Conservation (phyloP, 2,329 filamentous ascomycete genomes). For the Aspergillus fructus region DNA sequence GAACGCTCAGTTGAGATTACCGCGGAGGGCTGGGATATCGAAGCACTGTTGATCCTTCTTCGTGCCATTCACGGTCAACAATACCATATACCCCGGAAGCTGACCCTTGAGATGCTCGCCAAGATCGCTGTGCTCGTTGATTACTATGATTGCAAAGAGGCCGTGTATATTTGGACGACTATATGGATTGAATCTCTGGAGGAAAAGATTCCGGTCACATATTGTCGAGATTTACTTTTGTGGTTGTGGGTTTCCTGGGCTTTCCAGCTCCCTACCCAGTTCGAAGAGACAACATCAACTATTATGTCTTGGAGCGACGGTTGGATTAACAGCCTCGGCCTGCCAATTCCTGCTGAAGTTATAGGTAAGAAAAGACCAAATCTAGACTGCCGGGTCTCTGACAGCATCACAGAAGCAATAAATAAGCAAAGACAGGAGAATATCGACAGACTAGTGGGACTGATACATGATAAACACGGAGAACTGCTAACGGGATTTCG, state of each 20-base stretch:
- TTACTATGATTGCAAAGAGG: constrained; percentile 24
- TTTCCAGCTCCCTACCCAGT: constrained; percentile 18
- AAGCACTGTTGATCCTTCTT: constrained; percentile 25
- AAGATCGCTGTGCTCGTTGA: constrained; percentile 24
- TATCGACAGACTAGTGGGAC: constrained; percentile 10
- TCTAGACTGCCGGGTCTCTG: constrained; percentile 1
- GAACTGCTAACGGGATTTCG: constrained; percentile 5
- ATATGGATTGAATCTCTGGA: constrained; percentile 19
- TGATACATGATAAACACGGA: constrained; percentile 13
- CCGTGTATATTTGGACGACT: constrained; percentile 13
- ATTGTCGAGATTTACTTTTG: constrained; percentile 7
- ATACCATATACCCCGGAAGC: constrained; percentile 11
- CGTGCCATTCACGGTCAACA: constrained; percentile 22
- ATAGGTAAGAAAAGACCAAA: constrained; percentile 14
- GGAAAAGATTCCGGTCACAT: constrained; percentile 5
- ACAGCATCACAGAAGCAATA: constrained; percentile 16
- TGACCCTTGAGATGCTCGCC: constrained; percentile 22
- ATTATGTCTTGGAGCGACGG: constrained; percentile 17
- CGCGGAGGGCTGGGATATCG: constrained; percentile 23
- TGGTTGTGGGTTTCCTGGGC: constrained; percentile 18
- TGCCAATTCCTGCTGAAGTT: constrained; percentile 20
- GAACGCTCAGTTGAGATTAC: constrained; percentile 21
- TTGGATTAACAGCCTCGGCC: constrained; percentile 15
- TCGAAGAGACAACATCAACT: constrained; percentile 16
- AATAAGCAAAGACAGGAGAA: constrained; percentile 12